These are phyloP conservation scores for Colletotrichum australisinense DNA, from an alignment of 2,329 filamentous ascomycete genomes.

Conservation along the genomic window DNA sequence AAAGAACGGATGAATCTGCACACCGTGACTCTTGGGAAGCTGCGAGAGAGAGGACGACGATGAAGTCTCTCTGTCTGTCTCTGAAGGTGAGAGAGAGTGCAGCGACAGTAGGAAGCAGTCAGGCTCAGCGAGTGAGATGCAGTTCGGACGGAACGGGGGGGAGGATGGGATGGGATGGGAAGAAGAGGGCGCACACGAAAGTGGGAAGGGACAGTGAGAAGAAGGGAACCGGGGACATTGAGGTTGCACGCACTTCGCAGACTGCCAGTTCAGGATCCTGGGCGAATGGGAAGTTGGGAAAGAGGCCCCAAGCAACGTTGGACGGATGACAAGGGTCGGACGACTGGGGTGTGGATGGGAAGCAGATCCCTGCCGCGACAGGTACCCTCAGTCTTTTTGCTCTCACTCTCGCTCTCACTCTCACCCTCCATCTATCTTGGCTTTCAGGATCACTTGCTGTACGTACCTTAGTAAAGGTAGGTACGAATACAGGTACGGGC, in stretches of 20 bases:
- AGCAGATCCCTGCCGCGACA: neutral
- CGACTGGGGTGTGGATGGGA: neutral
- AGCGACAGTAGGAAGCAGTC: slow-evolving; percentile 14
- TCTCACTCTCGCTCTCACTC: neutral
- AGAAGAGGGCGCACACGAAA: slow-evolving; percentile 11
- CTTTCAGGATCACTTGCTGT: neutral
- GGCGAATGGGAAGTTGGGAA: slow-evolving; percentile 8
- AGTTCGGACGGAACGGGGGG: slow-evolving; percentile 29
- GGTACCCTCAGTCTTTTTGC: neutral
- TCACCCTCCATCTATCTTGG: neutral
- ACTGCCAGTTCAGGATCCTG: slow-evolving; percentile 7
- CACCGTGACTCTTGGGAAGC: slow-evolving; percentile 17
- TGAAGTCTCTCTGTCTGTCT: neutral
- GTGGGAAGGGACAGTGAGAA: slow-evolving; percentile 30
- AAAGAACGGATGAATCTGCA: slow-evolving; percentile 39
- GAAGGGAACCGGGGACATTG: slow-evolving; percentile 19
- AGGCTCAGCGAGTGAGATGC: slow-evolving; percentile 13
- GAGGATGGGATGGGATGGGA: slow-evolving; percentile 9
- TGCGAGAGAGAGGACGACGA: slow-evolving; percentile 18
- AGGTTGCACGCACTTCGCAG: slow-evolving; percentile 20
- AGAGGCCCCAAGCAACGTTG: slow-evolving; percentile 8
- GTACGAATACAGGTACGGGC: too few species aligned
- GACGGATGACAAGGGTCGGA: slow-evolving; percentile 12
- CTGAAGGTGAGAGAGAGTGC: neutral
- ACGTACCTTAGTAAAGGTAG: neutral